phyloP scores from a whole-genome alignment of 768 basidiomycete genomes.

The Suillus luteus region DNA sequence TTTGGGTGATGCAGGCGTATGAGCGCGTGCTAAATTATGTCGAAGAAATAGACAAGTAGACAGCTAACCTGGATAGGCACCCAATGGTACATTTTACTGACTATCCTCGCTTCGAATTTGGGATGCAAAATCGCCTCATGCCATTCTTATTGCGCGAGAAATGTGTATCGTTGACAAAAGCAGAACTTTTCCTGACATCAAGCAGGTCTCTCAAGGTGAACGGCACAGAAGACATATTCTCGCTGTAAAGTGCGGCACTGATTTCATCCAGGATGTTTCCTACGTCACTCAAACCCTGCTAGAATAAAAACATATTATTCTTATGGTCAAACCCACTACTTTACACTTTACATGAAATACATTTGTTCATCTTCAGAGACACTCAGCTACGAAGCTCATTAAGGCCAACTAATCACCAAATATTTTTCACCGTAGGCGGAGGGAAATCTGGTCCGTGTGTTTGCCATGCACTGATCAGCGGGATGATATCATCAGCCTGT shows the following conservation, averaged over 20 bases:
- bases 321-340: not conserved
- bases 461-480: conserved; percentile 11
- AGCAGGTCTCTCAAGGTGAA: not conserved
- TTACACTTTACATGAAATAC: not conserved
- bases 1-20: not conserved
- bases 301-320: not conserved
- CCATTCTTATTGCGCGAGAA: not conserved
- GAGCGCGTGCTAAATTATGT: not conserved
- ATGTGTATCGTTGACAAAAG: not conserved
- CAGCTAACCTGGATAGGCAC: not conserved
- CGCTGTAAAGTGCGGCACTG: not conserved
- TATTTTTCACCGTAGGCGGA: not conserved
- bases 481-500: conserved; percentile 8
- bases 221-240: not conserved
- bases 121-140: not conserved
- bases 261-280: not conserved
- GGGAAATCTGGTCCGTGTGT: not conserved
- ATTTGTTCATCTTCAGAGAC: not conserved
- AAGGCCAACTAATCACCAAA: conserved; percentile 8
- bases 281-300: not conserved
- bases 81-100: not conserved
- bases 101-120: not conserved
- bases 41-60: not conserved
- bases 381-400: not conserved
- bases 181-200: not conserved